Evolutionary conservation across 768 basidiomycete species (phyloP).

Genomic region (Lentinus tigrinus): DNA sequence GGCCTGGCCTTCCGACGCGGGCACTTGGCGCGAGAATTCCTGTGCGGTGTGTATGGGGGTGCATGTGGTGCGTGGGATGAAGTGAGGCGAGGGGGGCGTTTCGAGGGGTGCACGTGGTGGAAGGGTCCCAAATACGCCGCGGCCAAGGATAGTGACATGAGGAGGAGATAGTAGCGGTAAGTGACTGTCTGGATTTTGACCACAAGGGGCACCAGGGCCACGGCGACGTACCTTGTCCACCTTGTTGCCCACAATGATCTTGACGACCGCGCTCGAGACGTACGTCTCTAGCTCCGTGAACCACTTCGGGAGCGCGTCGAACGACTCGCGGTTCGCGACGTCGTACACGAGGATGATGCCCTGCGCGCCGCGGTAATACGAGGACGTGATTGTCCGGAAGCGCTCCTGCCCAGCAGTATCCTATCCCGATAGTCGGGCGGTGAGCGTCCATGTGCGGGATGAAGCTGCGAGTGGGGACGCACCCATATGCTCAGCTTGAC

Average conservation of each 20-base stretch:
- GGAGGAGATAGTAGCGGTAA: background rate
- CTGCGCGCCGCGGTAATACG: slow-evolving; percentile 90
- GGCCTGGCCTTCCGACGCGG: slow-evolving; percentile 69
- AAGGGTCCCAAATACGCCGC: background rate
- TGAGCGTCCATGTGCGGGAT: background rate
- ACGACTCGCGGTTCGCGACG: slow-evolving; percentile 88
- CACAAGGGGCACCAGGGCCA: background rate
- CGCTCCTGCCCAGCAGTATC: slow-evolving; percentile 97
- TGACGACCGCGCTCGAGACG: slow-evolving; percentile 79
- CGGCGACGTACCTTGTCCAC: slow-evolving; percentile 70
- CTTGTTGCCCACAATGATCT: slow-evolving; percentile 95
- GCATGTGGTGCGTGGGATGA: background rate
- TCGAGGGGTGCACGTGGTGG: too few relatives aligned
- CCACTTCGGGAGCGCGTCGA: slow-evolving; percentile 94
- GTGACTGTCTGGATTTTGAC: background rate
- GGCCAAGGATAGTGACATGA: background rate
- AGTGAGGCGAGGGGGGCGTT: background rate
- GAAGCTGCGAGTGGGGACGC: slow-evolving; percentile 27
- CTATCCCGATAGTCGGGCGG: slow-evolving; percentile 36
- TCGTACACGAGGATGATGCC: slow-evolving; percentile 92
- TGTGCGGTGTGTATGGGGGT: slow-evolving; percentile 27
- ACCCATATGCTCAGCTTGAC: slow-evolving; percentile 98
- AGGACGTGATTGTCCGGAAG: slow-evolving; percentile 92
- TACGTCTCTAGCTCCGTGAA: slow-evolving; percentile 92
- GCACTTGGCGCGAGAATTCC: slow-evolving; percentile 90